phyloP scores from a whole-genome alignment of 1,284 basidiomycete genomes.

The Boletus austroedulis region DNA sequence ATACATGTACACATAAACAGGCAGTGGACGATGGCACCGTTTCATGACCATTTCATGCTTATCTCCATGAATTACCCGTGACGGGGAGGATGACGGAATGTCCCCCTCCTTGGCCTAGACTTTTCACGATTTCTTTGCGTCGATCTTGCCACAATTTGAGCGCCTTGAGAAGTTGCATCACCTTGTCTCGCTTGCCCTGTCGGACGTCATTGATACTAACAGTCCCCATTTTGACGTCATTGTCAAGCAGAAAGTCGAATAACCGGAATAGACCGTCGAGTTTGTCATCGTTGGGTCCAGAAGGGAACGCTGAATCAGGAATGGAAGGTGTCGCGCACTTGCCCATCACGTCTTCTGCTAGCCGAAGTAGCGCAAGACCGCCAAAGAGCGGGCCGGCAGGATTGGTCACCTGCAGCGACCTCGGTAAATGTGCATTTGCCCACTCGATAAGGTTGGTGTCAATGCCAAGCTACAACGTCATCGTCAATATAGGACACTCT shows the following conservation, averaged over 20 bases:
- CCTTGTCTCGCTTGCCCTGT: constrained; percentile 74
- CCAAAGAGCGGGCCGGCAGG: constrained; percentile 49
- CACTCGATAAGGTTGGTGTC: constrained; percentile 70
- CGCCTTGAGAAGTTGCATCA: constrained; percentile 73
- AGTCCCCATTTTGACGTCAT: constrained; percentile 82
- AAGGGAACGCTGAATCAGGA: constrained; percentile 77
- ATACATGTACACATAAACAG: constrained; percentile 1
- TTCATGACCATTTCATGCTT: too few relatives aligned
- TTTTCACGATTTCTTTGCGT: constrained; percentile 51
- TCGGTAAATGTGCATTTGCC: constrained; percentile 81
- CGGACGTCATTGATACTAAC: constrained; percentile 90
- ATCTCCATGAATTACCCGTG: background rate
- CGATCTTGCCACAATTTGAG: constrained; percentile 78
- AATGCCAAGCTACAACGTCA: constrained; percentile 18
- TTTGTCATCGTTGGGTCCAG: constrained; percentile 63
- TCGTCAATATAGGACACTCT: background rate
- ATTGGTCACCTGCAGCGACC: constrained; percentile 61
- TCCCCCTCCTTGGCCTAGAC: constrained; percentile 45
- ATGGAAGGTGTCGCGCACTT: constrained; percentile 64
- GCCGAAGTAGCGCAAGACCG: constrained; percentile 71
- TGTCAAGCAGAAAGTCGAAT: constrained; percentile 86
- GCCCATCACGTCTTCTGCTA: constrained; percentile 76
- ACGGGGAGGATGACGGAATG: constrained; percentile 20
- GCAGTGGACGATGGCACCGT: too few relatives aligned
- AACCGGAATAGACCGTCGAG: constrained; percentile 86